Conservation (phyloP, 805 yeast genomes). For the Candida silvicultrix region DNA sequence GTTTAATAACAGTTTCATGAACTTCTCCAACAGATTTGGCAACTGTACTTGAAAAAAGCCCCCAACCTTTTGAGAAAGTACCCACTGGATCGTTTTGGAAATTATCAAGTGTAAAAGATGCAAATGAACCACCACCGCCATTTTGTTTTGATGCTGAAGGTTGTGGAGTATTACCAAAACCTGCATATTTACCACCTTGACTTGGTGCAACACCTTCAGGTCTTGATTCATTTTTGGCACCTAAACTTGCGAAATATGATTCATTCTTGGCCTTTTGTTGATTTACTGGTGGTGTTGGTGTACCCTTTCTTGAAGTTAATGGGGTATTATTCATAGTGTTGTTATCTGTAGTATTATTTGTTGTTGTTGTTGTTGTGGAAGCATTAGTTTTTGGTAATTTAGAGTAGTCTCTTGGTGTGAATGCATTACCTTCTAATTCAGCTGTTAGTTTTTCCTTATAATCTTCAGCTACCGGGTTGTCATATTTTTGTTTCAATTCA, state of each 20-base stretch:
- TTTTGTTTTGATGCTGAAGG: constrained; percentile 27
- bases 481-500: constrained; percentile 71
- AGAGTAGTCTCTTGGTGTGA: constrained; percentile 52
- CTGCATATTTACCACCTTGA: constrained; percentile 89
- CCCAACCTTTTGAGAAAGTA: constrained; percentile 92
- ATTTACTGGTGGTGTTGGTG: constrained; percentile 19
- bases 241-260: constrained; percentile 74
- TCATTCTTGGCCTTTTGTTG: constrained; percentile 54
- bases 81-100: constrained; percentile 83
- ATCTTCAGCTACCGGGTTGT: constrained; percentile 90
- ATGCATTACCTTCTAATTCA: constrained; percentile 65
- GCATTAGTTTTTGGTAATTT: constrained; percentile 10
- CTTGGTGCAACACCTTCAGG: constrained; percentile 84
- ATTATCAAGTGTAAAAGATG: constrained; percentile 58
- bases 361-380: neutral
- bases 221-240: constrained; percentile 62
- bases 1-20: constrained; percentile 82
- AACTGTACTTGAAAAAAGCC: constrained; percentile 80
- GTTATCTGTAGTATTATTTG: constrained; percentile 10
- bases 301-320: constrained; percentile 35
- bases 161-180: constrained; percentile 80
- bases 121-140: constrained; percentile 34
- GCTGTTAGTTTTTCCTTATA: constrained; percentile 79
- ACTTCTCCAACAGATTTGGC: constrained; percentile 81
- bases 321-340: constrained; percentile 13